Evolutionary conservation across 2,329 filamentous ascomycete species (phyloP), one percentile per base, ranked within the genome.

Genomic region (Trichoderma asperellum): DNA sequence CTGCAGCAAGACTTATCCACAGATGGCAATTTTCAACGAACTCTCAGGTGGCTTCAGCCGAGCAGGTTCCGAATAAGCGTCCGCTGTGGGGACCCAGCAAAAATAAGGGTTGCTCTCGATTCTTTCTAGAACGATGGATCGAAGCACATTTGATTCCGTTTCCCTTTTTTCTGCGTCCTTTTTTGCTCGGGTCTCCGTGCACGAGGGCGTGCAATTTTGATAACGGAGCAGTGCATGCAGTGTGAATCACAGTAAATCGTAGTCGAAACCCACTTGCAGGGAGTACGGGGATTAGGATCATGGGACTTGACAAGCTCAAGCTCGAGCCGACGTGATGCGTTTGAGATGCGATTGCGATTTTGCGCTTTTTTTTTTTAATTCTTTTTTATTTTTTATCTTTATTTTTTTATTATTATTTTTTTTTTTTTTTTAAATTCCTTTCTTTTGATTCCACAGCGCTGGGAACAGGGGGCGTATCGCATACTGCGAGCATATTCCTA

Each of bases 81-180:
- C 63, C 63, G 63, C 21, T 66, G 63, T 66, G 63, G 63, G 53
- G 63, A 66, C 24, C 24, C 3, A 43, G 16, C 6, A 7, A 7
- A 43, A 43, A 8, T n/a, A 64, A 43, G 16, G 16, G 43, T 16
- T 37, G 24, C 35, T 52, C 18, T 43, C 16, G 40, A 49, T 49
- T 49, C 47, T 11, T 69, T 69, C 61, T 58, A 63, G 67, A 69
- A 69, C 21, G 59, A 29, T 52, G 67, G 47, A 56, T 57, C n/a
- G 61, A 69, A 69, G 34, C 16, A 18, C 61, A n/a, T 24, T 21
- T 18, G 43, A 21, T 18, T 47, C n/a, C n/a, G n/a, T 47, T 24
- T 56, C 35, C 7, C 12, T n/a, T 8, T 8, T n/a, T 49, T 24
- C 24, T 64, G 61, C 61, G 61, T 64, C 35, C 53, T 58, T 58